Base-by-base conservation (phyloP, 2,329 filamentous ascomycete genomes). In the Penicillium freii region DNA sequence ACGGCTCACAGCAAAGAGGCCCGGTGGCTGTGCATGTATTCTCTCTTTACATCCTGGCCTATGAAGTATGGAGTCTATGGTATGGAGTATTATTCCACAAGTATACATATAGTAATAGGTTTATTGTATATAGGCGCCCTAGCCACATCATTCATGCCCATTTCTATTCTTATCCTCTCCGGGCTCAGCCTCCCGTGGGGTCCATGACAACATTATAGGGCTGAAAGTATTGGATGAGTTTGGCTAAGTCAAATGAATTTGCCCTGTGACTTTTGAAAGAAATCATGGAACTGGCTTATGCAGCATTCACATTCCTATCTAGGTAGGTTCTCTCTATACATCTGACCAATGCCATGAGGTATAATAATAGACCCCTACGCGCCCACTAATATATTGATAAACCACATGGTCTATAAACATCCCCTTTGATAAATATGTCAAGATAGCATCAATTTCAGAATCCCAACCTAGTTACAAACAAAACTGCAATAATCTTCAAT, bases 101-200 rank as follows among this genome's bases (percentile, higher is more conserved):
- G 34, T 36, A 36, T 17, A n/a, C 15, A 48, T 13, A 25, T 8
- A 1, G 8, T 36, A 48, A 17, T 44, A 39, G 7, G 34, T 9
- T n/a, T 19, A 27, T 29, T 39, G 4, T n/a, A 5, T 40, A 40
- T 51, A 33, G 15, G 38, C 38, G 38, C 38, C 38, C 38, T 25
- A 51, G 38, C 49, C 49, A 51, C 49, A 33, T 8, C 17, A 19
- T 38, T 49, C 23, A 23, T 23, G 23, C 4, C n/a, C 9, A 42
- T 33, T 51, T 40, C 48, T 51, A 51, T 51, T 51, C 36, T 42
- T 23, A 25, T 51, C 46, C 44, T 27, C 17, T 31, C 46, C 10
- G 6, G 10, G 29, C 48, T 40, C 48, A 51, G 48, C 48, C 48
- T 50, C 48, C 34, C 38, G 19, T 34, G 33, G 33, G 33, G 38